A percentile compares a stretch with the other conserved stretches of the same genome.
These are phyloP conservation scores for Trametes punicea DNA, from an alignment of 768 basidiomycete genomes.

Conservation along the genomic window DNA sequence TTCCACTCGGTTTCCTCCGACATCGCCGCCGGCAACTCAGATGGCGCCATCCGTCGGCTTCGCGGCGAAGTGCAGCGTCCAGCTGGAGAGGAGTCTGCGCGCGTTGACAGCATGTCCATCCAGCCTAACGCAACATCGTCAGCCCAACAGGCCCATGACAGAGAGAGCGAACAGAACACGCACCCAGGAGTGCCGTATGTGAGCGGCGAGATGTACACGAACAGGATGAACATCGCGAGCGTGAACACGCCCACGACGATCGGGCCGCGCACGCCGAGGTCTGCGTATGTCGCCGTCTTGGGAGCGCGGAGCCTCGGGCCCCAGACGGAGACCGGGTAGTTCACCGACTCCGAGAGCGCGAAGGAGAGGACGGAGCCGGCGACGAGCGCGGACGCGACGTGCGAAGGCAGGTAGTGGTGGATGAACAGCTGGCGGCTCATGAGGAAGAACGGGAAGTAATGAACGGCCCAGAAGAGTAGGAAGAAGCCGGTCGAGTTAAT, in stretches of 20 bases:
- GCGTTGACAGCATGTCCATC: conserved; percentile 82
- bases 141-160: not conserved
- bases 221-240: conserved; percentile 59
- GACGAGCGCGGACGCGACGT: conserved; percentile 87
- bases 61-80: conserved; percentile 92
- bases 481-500: conserved; percentile 98
- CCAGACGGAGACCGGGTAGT: conserved; percentile 82
- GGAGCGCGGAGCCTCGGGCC: conserved; percentile 42
- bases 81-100: conserved; percentile 78
- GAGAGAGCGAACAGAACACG: conserved; percentile 30
- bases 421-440: conserved; percentile 97
- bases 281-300: conserved; percentile 48
- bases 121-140: conserved; percentile 47
- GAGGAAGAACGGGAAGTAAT: conserved; percentile 96
- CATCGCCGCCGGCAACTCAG: not conserved
- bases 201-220: conserved; percentile 78
- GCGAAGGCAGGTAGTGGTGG: conserved; percentile 97
- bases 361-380: conserved; percentile 93
- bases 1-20: not conserved
- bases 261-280: conserved; percentile 77
- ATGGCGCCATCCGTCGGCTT: conserved; percentile 37
- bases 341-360: conserved; percentile 83
- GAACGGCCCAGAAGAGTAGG: conserved; percentile 89
- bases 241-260: conserved; percentile 55
- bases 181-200: conserved; percentile 98